Percentiles rank a stretch among this genome's conserved stretches.
Evolutionary conservation across 805 yeast species (phyloP).

Genomic region (Sugiyamaella chiloensis): DNA sequence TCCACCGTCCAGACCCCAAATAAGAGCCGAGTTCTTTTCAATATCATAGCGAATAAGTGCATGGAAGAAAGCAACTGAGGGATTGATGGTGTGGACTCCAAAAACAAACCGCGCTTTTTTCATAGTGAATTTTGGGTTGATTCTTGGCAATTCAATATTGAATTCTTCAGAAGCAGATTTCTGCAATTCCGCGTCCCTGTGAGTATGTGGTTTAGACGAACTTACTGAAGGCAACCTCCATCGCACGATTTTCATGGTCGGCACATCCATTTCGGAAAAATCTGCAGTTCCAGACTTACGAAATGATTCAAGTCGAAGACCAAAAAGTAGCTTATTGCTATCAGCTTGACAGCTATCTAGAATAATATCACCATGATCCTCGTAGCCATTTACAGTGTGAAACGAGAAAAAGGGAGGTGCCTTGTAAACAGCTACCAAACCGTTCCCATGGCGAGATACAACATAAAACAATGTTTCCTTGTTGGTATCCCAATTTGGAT

Average conservation of each 20-base stretch:
- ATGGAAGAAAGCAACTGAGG: background rate
- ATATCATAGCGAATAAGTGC: background rate
- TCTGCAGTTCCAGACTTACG: background rate
- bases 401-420: background rate
- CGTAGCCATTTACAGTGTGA: slow-evolving; percentile 1
- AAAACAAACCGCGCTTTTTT: background rate
- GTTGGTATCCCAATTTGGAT: background rate
- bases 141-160: background rate
- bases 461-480: background rate
- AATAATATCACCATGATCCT: background rate
- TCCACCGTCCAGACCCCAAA: slow-evolving; percentile 5
- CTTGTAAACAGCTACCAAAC: background rate
- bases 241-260: background rate
- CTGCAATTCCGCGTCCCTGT: background rate
- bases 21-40: background rate
- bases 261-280: background rate
- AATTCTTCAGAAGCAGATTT: background rate
- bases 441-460: background rate
- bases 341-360: background rate
- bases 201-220: background rate
- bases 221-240: background rate
- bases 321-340: background rate
- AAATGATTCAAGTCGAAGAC: background rate
- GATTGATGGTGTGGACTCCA: background rate
- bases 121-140: slow-evolving; percentile 1